A percentile compares a stretch with the other conserved stretches of the same genome.
Conservation (phyloP, 768 basidiomycete species). For the Lentinula boryana region DNA sequence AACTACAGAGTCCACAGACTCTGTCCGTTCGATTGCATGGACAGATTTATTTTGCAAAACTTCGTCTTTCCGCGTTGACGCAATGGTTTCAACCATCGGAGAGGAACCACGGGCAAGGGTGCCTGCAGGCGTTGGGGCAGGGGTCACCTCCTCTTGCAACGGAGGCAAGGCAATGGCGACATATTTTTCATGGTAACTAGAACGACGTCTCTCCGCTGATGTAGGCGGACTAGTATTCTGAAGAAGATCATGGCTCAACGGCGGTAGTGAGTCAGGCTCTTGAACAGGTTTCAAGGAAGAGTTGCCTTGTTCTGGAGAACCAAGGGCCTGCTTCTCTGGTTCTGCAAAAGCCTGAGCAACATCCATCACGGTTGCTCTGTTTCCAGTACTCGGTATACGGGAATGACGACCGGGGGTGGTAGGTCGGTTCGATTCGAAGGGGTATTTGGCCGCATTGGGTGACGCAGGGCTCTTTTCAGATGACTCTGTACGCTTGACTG, state of each 20-base stretch:
- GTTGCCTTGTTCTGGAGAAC: slow-evolving; percentile 10
- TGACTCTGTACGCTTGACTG: slow-evolving; percentile 3
- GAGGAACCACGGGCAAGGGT: slow-evolving; percentile 36
- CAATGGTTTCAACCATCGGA: slow-evolving; percentile 4
- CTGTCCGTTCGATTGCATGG: too few relatives aligned
- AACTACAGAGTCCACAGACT: not conserved
- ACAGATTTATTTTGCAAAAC: not conserved
- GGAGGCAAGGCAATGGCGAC: slow-evolving; percentile 58
- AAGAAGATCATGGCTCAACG: slow-evolving; percentile 7
- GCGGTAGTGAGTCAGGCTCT: slow-evolving; percentile 15
- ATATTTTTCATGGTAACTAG: slow-evolving; percentile 58
- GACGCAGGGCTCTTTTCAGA: slow-evolving; percentile 2
- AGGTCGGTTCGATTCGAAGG: slow-evolving; percentile 15
- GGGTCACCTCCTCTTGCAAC: slow-evolving; percentile 63
- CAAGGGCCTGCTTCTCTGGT: slow-evolving; percentile 16
- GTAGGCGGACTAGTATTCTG: slow-evolving; percentile 15
- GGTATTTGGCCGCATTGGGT: slow-evolving; percentile 5
- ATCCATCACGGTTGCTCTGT: slow-evolving; percentile 72
- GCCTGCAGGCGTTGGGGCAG: slow-evolving; percentile 44
- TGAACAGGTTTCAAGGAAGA: slow-evolving; percentile 10
- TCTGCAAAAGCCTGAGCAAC: slow-evolving; percentile 53
- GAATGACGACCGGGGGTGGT: slow-evolving; percentile 35
- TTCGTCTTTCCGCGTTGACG: not conserved
- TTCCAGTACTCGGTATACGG: slow-evolving; percentile 65
- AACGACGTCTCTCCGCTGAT: slow-evolving; percentile 52